Conservation (phyloP, 2,329 filamentous ascomycete genomes). For the Aspergillus thermomutatus region DNA sequence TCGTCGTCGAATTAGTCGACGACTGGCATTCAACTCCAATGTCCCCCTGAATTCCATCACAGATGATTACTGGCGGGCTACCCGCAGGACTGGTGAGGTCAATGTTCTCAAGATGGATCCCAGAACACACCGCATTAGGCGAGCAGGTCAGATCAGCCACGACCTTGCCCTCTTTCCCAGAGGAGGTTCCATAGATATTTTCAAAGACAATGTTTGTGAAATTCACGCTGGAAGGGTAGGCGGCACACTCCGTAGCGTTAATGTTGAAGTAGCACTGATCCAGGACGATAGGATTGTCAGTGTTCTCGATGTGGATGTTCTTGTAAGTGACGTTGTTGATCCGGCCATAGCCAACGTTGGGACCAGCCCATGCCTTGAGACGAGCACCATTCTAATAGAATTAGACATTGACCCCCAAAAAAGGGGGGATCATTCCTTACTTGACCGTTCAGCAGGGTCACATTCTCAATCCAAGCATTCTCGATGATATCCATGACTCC, state of each 20-base stretch:
- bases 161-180: slow-evolving; percentile 53
- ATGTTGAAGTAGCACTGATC: slow-evolving; percentile 64
- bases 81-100: slow-evolving; percentile 51
- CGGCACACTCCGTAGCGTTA: slow-evolving; percentile 49
- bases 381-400: slow-evolving; percentile 51
- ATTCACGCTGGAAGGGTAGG: slow-evolving; percentile 56
- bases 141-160: slow-evolving; percentile 57
- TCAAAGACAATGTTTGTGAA: slow-evolving; percentile 58
- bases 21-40: slow-evolving; percentile 39
- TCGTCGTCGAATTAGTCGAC: slow-evolving; percentile 1
- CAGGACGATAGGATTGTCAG: slow-evolving; percentile 56
- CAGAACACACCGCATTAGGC: slow-evolving; percentile 55
- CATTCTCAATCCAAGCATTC: slow-evolving; percentile 58
- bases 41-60: slow-evolving; percentile 46
- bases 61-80: slow-evolving; percentile 46
- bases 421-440: slow-evolving; percentile 16
- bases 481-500: slow-evolving; percentile 55
- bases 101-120: slow-evolving; percentile 55
- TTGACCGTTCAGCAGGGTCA: slow-evolving; percentile 53
- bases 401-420: slow-evolving; percentile 17
- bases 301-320: slow-evolving; percentile 58
- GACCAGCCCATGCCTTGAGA: slow-evolving; percentile 61
- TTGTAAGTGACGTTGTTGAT: slow-evolving; percentile 62
- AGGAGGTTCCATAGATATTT: slow-evolving; percentile 57
- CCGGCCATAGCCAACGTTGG: slow-evolving; percentile 56